Evolutionary conservation across 352 stramenopile genomes (phyloP).

Genomic region (Pythium pyrilobum): DNA sequence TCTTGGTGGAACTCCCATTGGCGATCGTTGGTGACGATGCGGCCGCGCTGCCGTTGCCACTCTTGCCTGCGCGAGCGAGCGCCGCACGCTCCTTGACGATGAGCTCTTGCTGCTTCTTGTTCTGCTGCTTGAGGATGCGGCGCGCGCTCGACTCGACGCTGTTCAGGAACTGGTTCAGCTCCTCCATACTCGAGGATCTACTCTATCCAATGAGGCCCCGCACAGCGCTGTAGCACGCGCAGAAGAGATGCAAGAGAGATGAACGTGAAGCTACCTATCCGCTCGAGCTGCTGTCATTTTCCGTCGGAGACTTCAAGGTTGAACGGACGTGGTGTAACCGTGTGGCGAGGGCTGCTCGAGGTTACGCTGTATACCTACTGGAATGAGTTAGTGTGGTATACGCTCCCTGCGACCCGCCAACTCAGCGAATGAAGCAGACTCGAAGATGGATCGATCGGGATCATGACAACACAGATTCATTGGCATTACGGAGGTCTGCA

Average conservation of each 20-base stretch:
- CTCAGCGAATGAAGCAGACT: too few species aligned
- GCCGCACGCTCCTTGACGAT: slow-evolving; percentile 37
- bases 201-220: background rate
- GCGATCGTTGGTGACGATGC: background rate
- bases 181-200: slow-evolving; percentile 36
- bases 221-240: background rate
- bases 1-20: slow-evolving; percentile 12
- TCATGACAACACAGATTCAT: too few species aligned
- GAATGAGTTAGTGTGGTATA: too few species aligned
- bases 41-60: slow-evolving; percentile 7
- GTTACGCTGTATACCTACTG: too few species aligned
- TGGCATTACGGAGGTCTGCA: too few species aligned
- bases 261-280: background rate
- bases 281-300: too few species aligned
- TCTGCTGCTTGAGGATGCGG: slow-evolving; percentile 79
- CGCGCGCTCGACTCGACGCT: slow-evolving; percentile 68
- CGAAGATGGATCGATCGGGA: too few species aligned
- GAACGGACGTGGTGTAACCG: too few species aligned
- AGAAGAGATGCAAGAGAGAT: background rate
- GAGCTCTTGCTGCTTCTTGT: slow-evolving; percentile 67
- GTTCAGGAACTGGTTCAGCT: slow-evolving; percentile 77
- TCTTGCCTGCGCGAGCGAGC: slow-evolving; percentile 25
- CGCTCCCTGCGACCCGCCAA: too few species aligned
- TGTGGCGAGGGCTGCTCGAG: too few species aligned
- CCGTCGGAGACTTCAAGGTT: too few species aligned